Base-by-base conservation (phyloP, 495 filamentous ascomycete genomes). In the Podospora anserina region DNA sequence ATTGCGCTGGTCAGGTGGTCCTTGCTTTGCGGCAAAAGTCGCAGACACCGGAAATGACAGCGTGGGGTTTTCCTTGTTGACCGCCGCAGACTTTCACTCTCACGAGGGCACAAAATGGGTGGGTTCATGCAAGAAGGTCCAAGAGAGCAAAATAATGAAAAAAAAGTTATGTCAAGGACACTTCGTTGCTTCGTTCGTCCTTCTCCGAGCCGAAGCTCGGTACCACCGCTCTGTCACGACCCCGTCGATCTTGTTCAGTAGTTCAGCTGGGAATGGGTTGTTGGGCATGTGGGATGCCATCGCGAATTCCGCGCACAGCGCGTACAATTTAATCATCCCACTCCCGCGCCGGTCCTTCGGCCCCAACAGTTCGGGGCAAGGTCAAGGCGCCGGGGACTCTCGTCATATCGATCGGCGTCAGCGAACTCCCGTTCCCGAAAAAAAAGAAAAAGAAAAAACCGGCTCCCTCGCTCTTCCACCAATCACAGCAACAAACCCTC, bases 51-150 rank as follows among this genome's bases (percentile, higher is more conserved):
- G 55, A 58, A 58, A 58, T 58, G 55, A 58, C 4, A 58, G 55
- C 55, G 55, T 58, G 55, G 55, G 55, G 55, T 58, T 58, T 58
- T 19, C 23, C 23, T 26, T 58, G 9, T 49, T 49, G 39, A 49
- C 39, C 39, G 39, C 39, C 39, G 39, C 13, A 49, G 15, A 49
- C 39, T 49, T 49, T 49, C 39, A 49, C 15, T 3, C 39, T 49
- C 39, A 49, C 39, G 39, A 49, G 39, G 39, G 39, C 39, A 49
- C 39, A 6, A 49, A 49, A 49, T 16, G 15, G 7, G 39, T 49
- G 39, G 13, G 2, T 49, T 49, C 34, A 39, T 39, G 34, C 34
- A 39, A 39, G 23, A 23, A 23, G 23, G 23, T 23, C 23, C 23
- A 11, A 49, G 39, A 11, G 9, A 13, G 9, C 7, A 16, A 49